Base-by-base conservation (phyloP, 2,329 filamentous ascomycete genomes). In the Xylaria sp. region DNA sequence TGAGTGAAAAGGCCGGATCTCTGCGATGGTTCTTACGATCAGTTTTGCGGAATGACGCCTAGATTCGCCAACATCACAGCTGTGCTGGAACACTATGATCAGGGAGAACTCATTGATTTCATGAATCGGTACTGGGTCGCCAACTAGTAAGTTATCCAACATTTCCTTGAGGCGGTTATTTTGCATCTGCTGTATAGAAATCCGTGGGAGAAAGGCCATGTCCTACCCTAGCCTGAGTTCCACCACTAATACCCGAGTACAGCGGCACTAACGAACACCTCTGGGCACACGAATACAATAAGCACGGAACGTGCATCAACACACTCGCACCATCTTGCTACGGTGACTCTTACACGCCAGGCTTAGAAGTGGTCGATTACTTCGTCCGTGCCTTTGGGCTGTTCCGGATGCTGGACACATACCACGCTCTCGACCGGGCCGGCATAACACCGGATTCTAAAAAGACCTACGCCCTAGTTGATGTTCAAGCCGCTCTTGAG, bases 261-360 rank as follows among this genome's bases (percentile, higher is more conserved):
- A 77, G 77, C 57, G 78, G 78, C 25, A 71, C 74, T 21, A 80
- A 80, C 67, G 71, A 76, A 33, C 74, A 77, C 55, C 73, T 92
- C 70, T 92, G 89, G 89, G 81, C 85, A 69, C 87, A 90, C 75
- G 89, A 92, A 72, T 92, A 87, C 84, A 81, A 83, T 74, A 91
- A 90, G 74, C 89, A 92, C 74, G 89, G 86, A 33, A 91, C 89
- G 12, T 92, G 89, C 77, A 87, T 92, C 71, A 88, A 85, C 72
- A 92, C 89, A 0, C 83, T 92, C 47, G 78, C 87, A 2, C 84
- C 88, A 0, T 71, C 77, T 19, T 92, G 89, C 80, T 92, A 91
- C 77, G 78, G 79, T 38, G 77, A 83, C 59, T 83, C 84, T 70
- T 78, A 81, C 73, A 65, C 53, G 6, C 67, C 77, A 0, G 79